Base-by-base conservation (phyloP, 768 basidiomycete species). In the Baorangia bicolor region DNA sequence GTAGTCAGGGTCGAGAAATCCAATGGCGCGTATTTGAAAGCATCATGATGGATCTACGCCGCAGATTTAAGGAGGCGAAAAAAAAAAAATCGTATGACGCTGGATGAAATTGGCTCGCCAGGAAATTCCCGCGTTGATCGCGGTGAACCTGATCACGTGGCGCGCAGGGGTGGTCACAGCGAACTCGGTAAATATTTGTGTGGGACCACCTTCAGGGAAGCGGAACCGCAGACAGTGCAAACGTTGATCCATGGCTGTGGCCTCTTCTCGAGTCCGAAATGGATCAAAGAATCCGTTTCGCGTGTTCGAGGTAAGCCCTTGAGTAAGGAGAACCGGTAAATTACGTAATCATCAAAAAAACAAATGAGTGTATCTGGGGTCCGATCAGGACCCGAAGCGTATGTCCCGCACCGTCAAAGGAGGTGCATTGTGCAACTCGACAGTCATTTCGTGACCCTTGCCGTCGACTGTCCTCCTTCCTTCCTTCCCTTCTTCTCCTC, bases 401-500 rank as follows among this genome's bases (percentile, higher is more conserved):
- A 12, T 54, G 12, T 49, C 54, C 56, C 55, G 55, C 51, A 51
- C 51, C 45, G 60, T 47, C 58, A 42, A 54, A 49, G 31, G 53
- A 52, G 48, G 58, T 56, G 58, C 64, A 64, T 59, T 58, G 60
- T 68, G 57, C 55, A 49, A 54, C 51, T 57, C 52, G 53, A 44
- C 42, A 40, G 53, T 51, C 49, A 57, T 48, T 61, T 62, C 55
- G 35, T 35, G 48, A 37, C 46, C 33, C 46, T 51, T 20, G 44
- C 35, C 43, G 14, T 14, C 42, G 46, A 2, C 30, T 23, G 10
- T 25, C 27, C 28, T 23, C 41, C 14, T 34, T 6, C 10, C 35
- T 31, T 30, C 23, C 18, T 50, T 16, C 28, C 28, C 28, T 27
- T 35, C 28, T 23, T 34, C 33, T 38, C 28, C 25, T 12, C 23